Percentiles rank a stretch among this genome's conserved stretches.
These are phyloP conservation scores for Daldinia grandis DNA, from an alignment of 495 filamentous ascomycete genomes.

Conservation along the genomic window DNA sequence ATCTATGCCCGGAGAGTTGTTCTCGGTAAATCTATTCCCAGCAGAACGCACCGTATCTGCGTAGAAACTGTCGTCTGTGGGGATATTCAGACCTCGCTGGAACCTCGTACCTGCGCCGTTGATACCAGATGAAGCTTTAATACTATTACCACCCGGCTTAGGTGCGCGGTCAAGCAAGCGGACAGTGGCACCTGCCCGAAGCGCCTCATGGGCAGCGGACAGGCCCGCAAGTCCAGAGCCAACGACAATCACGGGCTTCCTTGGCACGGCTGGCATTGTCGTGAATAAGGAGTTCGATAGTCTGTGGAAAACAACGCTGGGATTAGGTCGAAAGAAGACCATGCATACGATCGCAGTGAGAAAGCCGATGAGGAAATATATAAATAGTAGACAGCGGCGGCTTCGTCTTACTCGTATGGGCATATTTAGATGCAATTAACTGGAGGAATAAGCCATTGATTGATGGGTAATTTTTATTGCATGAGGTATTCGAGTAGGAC, in stretches of 20 bases:
- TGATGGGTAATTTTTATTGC: constrained; percentile 13
- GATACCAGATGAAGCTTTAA: constrained; percentile 70
- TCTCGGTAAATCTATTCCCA: constrained; percentile 40
- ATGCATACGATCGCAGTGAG: constrained; percentile 39
- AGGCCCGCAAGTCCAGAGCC: constrained; percentile 63
- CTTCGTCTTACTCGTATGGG: constrained; percentile 32
- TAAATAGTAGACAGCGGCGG: constrained; percentile 30
- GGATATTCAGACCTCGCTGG: constrained; percentile 47
- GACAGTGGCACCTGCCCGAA: constrained; percentile 55
- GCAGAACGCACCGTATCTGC: constrained; percentile 64
- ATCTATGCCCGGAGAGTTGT: constrained; percentile 23
- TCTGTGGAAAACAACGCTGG: constrained; percentile 8
- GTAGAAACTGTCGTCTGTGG: constrained; percentile 54
- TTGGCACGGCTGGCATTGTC: constrained; percentile 9
- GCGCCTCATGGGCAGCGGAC: constrained; percentile 57
- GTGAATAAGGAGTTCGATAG: constrained; percentile 12
- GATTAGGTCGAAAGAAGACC: constrained; percentile 29
- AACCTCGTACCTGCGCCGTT: constrained; percentile 65
- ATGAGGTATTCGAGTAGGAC: background rate
- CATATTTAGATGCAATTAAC: constrained; percentile 6
- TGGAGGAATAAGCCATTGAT: background rate
- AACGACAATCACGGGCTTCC: constrained; percentile 55
- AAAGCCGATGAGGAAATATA: constrained; percentile 38
- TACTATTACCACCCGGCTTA: constrained; percentile 68
- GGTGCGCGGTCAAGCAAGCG: constrained; percentile 61